These are phyloP conservation scores for Fusarium sp. DNA, from an alignment of 2,329 filamentous ascomycete species.

Conservation along the genomic window DNA sequence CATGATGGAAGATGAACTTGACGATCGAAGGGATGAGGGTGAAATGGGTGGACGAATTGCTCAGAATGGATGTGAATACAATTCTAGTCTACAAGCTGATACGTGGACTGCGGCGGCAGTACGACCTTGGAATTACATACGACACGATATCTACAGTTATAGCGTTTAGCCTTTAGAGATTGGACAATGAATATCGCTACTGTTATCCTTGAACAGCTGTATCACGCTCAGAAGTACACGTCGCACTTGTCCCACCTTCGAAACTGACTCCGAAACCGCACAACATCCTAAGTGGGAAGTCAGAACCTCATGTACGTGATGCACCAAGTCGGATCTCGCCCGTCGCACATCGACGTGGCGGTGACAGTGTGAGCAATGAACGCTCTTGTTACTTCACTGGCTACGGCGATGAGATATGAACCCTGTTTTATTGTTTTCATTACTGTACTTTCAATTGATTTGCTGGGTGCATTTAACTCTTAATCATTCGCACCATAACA, in stretches of 20 bases:
- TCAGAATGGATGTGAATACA: neutral
- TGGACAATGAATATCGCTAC: no score
- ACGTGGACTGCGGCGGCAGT: neutral
- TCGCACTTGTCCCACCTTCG: neutral
- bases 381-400: no score
- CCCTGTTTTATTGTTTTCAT: no score
- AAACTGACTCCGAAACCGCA: neutral
- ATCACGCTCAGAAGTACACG: neutral
- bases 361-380: no score
- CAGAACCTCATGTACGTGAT: neutral
- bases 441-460: no score
- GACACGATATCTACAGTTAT: no score
- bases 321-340: neutral
- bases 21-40: neutral
- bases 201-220: no score
- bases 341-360: neutral
- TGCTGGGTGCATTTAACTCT: no score
- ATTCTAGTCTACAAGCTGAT: neutral
- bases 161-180: no score
- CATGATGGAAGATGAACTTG: neutral
- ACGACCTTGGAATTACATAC: no score
- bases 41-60: neutral
- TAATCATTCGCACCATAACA: no score
- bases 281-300: neutral
- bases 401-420: no score